Percentiles rank a stretch among this genome's conserved stretches.
Conservation (phyloP, 495 filamentous ascomycete species). For the Daldinia vernicosa region DNA sequence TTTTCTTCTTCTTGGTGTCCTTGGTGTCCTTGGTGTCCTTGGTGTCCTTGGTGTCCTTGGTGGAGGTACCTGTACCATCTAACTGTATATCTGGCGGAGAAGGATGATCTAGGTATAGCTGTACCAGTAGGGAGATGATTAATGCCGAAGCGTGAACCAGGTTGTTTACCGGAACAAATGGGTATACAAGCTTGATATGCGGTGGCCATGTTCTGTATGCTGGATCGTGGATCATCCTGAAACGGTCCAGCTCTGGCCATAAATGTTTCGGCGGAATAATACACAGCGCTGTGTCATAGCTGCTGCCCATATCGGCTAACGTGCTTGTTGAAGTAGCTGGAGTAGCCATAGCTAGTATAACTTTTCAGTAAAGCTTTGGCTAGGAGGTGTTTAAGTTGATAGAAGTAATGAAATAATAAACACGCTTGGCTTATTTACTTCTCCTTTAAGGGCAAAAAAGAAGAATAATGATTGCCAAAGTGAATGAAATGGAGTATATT, state of each 20-base stretch:
- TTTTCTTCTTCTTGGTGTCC: conserved; percentile 47
- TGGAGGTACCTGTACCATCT: conserved; percentile 52
- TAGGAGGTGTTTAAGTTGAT: not conserved
- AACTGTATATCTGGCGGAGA: conserved; percentile 44
- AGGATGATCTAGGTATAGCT: not conserved
- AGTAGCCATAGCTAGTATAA: conserved; percentile 39
- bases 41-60: conserved; percentile 37
- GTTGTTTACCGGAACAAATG: conserved; percentile 57
- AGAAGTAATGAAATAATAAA: not conserved
- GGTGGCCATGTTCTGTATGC: conserved; percentile 66
- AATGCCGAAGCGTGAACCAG: conserved; percentile 42
- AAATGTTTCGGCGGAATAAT: conserved; percentile 56
- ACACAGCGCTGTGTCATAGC: conserved; percentile 61
- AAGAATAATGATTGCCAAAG: too few relatives aligned
- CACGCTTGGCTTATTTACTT: not conserved
- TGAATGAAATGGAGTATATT: too few relatives aligned
- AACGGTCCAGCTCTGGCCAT: conserved; percentile 54
- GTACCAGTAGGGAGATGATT: conserved; percentile 11
- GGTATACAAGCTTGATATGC: conserved; percentile 68
- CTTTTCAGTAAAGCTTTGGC: not conserved
- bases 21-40: conserved; percentile 47
- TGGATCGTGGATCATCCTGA: conserved; percentile 65
- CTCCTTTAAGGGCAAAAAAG: not conserved
- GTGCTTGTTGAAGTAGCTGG: not conserved
- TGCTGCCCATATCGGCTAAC: conserved; percentile 9